Evolutionary conservation across 805 yeast genomes (phyloP), one percentile per base, ranked within the genome.

Genomic region (Saccharomycopsis capsularis): DNA sequence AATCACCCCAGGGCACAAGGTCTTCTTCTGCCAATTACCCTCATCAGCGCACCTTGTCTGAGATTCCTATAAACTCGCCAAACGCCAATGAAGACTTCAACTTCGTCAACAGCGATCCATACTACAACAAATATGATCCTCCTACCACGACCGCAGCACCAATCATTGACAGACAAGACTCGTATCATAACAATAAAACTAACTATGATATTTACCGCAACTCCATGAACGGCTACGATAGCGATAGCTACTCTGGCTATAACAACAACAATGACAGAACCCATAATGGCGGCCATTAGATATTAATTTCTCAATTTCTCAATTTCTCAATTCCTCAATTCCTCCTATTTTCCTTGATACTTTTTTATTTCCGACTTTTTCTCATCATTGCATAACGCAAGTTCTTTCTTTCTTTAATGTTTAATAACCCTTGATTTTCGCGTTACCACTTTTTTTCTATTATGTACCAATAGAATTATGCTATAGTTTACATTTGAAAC

Each of bases 41-140:
- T n/a, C 38, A 34, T 18, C 38, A 34, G 19, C 13, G 38, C 7
- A 34, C 38, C 38, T 16, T 34, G 15, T 23, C 44, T 6, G 44
- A 15, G 18, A 40, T 21, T 23, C 44, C 44, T 5, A 40, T 40
- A 30, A 40, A 22, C 7, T 18, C 44, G n/a, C 44, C 44, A 6
- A 25, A 18, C 35, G 44, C 35, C 35, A 34, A 40, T 21, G 44
- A 40, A 7, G 35, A 25, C 5, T 21, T 40, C 25, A 22, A 40
- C 35, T 23, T 39, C 19, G 23, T 39, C 9, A 15, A 21, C 29
- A 39, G 23, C 29, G 23, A 9, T 9, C 11, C 6, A 15, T 22
- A 15, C 15, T 19, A 39, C 27, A 15, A 19, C n/a, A 25, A 25
- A 39, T 7, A 7, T 13, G 13, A 27, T 27, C 7, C 11, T 27